Percentiles rank a stretch among this genome's conserved stretches.
These are phyloP conservation scores for Truncatella angustata DNA, from an alignment of 2,329 filamentous ascomycete species.

Conservation along the genomic window DNA sequence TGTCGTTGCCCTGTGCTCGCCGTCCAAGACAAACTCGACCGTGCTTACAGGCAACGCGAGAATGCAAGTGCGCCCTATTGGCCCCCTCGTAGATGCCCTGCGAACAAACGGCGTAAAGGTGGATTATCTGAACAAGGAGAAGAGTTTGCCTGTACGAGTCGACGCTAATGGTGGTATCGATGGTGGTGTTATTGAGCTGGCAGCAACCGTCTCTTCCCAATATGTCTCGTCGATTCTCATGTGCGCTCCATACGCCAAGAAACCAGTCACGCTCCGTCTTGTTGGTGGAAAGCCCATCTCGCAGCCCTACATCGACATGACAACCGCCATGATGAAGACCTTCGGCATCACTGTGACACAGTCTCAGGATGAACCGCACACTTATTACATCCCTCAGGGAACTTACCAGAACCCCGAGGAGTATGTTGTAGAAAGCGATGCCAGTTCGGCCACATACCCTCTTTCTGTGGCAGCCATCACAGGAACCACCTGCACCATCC, in stretches of 20 bases:
- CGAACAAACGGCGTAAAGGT: constrained; percentile 83
- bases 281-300: constrained; percentile 98
- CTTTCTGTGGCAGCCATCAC: constrained; percentile 93
- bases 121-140: constrained; percentile 78
- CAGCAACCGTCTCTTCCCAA: constrained; percentile 96
- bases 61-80: constrained; percentile 95
- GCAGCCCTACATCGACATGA: constrained; percentile 98
- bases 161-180: constrained; percentile 79
- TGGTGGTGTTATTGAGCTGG: constrained; percentile 85
- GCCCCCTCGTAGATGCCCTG: constrained; percentile 86
- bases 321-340: constrained; percentile 91
- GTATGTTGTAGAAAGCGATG: constrained; percentile 94
- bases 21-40: constrained; percentile 64
- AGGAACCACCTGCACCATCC: constrained; percentile 90
- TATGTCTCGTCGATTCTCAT: constrained; percentile 97
- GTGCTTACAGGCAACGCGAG: constrained; percentile 89
- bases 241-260: constrained; percentile 95
- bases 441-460: constrained; percentile 95
- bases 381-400: constrained; percentile 88
- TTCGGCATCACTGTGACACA: constrained; percentile 82
- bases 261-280: constrained; percentile 83
- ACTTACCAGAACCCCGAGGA: constrained; percentile 79
- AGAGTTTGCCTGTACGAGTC: constrained; percentile 81
- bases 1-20: constrained; percentile 78
- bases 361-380: constrained; percentile 78